These are phyloP conservation scores for Helichrysum umbraculigerum DNA, from an alignment of 129 eudicot genomes.

Conservation along the genomic window DNA sequence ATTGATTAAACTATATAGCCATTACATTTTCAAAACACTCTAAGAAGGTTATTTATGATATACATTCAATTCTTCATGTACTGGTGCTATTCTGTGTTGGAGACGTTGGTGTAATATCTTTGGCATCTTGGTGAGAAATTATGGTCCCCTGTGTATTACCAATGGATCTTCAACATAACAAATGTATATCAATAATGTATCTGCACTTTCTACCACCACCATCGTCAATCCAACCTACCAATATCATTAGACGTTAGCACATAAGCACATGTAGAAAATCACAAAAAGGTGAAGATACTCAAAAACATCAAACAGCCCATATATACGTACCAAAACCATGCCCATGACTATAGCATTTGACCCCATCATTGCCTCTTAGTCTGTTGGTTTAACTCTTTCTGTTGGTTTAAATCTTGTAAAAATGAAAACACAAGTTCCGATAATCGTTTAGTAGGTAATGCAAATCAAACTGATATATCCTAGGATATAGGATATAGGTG, in stretches of 20 bases:
- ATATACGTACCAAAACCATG: too few relatives aligned
- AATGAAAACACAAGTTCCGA: slow-evolving; percentile 79
- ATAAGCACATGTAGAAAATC: too few relatives aligned
- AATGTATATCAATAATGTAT: too few relatives aligned
- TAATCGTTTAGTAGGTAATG: slow-evolving; percentile 16
- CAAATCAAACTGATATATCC: too few relatives aligned
- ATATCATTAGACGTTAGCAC: too few relatives aligned
- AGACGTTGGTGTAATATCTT: slow-evolving; percentile 81
- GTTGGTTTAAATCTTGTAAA: too few relatives aligned
- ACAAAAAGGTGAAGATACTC: too few relatives aligned
- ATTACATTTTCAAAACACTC: slow-evolving; percentile 22
- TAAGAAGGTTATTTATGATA: not conserved
- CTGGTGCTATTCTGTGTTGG: slow-evolving; percentile 84
- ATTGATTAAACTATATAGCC: slow-evolving; percentile 7
- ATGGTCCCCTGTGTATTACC: slow-evolving; percentile 72
- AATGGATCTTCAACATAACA: slow-evolving; percentile 88
- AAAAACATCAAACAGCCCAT: too few relatives aligned
- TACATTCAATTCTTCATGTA: slow-evolving; percentile 53
- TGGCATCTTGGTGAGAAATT: slow-evolving; percentile 69
- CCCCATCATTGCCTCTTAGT: slow-evolving; percentile 77
- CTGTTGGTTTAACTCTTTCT: slow-evolving; percentile 52
- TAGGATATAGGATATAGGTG: too few relatives aligned
- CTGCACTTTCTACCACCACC: too few relatives aligned
- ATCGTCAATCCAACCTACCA: too few relatives aligned
- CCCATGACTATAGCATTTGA: slow-evolving; percentile 12